A percentile compares a stretch with the other conserved stretches of the same genome.
Evolutionary conservation across 1,284 basidiomycete genomes (phyloP).

Genomic region (Coniferiporia weirii): DNA sequence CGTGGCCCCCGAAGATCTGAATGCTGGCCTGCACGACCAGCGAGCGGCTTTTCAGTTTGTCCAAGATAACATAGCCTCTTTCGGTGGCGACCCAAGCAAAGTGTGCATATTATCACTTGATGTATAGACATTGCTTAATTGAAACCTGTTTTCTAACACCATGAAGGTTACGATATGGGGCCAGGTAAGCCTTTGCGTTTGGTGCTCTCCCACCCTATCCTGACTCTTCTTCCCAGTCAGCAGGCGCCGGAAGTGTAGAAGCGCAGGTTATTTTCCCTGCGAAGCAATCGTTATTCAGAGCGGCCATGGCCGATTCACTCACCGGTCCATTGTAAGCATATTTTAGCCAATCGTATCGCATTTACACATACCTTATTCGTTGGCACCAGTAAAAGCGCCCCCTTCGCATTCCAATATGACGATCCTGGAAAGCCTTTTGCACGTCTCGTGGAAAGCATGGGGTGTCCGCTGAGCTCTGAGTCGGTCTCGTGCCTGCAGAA

Average conservation of each 20-base stretch:
- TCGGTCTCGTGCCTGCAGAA: conserved; percentile 44
- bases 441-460: conserved; percentile 40
- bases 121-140: neutral
- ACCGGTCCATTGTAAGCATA: conserved; percentile 51
- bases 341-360: neutral
- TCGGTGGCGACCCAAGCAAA: conserved; percentile 61
- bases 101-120: conserved; percentile 25
- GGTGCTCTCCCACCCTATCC: neutral
- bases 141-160: neutral
- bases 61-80: conserved; percentile 53
- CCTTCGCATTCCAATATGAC: conserved; percentile 48
- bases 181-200: conserved; percentile 33
- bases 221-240: conserved; percentile 35
- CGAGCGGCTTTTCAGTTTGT: conserved; percentile 52
- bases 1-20: conserved; percentile 45
- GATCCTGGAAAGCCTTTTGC: conserved; percentile 49
- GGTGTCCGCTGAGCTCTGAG: conserved; percentile 37
- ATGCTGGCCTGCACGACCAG: conserved; percentile 54
- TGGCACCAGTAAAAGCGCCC: conserved; percentile 45
- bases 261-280: conserved; percentile 45
- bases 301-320: conserved; percentile 48
- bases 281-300: conserved; percentile 39
- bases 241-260: conserved; percentile 52
- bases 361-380: no score
- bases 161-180: conserved; percentile 56